A percentile compares a stretch with the other conserved stretches of the same genome.
phyloP scores from a whole-genome alignment of 129 eudicot genomes.

The Escallonia rubra region DNA sequence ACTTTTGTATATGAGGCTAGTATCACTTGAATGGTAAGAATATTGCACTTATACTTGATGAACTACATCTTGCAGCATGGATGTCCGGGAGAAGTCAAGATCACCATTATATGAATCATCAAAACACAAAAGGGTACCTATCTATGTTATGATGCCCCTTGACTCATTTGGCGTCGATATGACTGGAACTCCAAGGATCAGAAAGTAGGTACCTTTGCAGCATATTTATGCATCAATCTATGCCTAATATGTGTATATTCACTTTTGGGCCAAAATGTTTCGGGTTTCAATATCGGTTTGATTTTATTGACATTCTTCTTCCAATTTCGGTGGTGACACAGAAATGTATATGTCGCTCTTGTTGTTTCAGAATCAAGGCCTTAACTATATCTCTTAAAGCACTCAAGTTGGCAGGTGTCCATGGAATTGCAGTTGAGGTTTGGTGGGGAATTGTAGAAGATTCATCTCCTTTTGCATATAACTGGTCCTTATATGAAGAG shows the following conservation, averaged over 20 bases:
- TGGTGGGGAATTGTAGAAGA: conserved; percentile 79
- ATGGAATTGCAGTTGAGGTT: conserved; percentile 69
- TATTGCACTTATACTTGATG: conserved; percentile 14
- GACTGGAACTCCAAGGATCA: conserved; percentile 55
- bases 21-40: not conserved
- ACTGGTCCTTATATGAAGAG: conserved; percentile 63
- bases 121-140: conserved; percentile 53
- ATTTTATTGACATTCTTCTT: conserved; percentile 7
- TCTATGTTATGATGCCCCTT: conserved; percentile 62
- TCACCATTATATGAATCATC: conserved; percentile 47
- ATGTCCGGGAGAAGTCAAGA: conserved; percentile 60
- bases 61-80: conserved; percentile 46
- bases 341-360: conserved; percentile 10
- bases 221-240: not conserved
- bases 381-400: conserved; percentile 60
- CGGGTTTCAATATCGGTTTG: not conserved
- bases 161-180: conserved; percentile 61
- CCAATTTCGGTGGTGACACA: conserved; percentile 27
- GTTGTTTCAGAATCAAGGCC: conserved; percentile 57
- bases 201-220: conserved; percentile 37
- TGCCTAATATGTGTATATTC: conserved; percentile 10
- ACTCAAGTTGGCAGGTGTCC: conserved; percentile 72
- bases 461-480: conserved; percentile 45
- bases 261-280: not conserved
- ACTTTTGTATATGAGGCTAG: not conserved